A percentile compares a stretch with the other conserved stretches of the same genome.
These are phyloP conservation scores for Dactylonectria macrodidyma DNA, from an alignment of 2,329 filamentous ascomycete genomes.

Conservation along the genomic window DNA sequence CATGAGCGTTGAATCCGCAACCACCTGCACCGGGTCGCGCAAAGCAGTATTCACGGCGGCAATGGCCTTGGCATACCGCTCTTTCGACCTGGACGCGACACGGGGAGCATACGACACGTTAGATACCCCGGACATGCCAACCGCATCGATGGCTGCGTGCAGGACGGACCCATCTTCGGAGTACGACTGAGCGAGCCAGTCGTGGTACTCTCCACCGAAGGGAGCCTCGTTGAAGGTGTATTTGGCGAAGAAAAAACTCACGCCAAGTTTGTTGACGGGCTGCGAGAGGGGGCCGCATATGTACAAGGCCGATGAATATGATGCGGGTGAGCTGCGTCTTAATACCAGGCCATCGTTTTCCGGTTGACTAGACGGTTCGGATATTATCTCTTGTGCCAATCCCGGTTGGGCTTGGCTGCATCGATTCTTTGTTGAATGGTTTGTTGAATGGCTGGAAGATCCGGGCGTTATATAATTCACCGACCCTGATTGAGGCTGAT, in stretches of 20 bases:
- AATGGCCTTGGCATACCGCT: slow-evolving; percentile 39
- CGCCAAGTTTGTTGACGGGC: background rate
- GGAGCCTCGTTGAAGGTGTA: slow-evolving; percentile 41
- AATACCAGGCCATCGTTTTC: background rate
- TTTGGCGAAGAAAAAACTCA: slow-evolving; percentile 46
- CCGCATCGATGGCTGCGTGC: slow-evolving; percentile 43
- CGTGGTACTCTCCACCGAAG: slow-evolving; percentile 32
- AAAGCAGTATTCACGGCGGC: slow-evolving; percentile 24
- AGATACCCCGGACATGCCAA: slow-evolving; percentile 46
- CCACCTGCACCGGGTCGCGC: slow-evolving; percentile 28
- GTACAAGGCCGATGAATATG: background rate
- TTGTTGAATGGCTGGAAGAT: background rate
- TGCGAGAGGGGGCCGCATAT: background rate
- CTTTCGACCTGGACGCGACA: slow-evolving; percentile 34
- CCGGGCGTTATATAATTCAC: background rate
- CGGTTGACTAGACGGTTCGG: background rate
- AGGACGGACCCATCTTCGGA: slow-evolving; percentile 23
- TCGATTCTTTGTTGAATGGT: no score
- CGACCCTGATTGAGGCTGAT: slow-evolving; percentile 23
- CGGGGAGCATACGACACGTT: slow-evolving; percentile 40
- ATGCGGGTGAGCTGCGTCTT: background rate
- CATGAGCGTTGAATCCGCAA: slow-evolving; percentile 42
- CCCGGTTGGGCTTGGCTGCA: background rate
- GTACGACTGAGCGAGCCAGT: slow-evolving; percentile 41
- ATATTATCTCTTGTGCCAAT: background rate